Base-by-base conservation (phyloP, 768 basidiomycete genomes). In the Obba rivulosa region DNA sequence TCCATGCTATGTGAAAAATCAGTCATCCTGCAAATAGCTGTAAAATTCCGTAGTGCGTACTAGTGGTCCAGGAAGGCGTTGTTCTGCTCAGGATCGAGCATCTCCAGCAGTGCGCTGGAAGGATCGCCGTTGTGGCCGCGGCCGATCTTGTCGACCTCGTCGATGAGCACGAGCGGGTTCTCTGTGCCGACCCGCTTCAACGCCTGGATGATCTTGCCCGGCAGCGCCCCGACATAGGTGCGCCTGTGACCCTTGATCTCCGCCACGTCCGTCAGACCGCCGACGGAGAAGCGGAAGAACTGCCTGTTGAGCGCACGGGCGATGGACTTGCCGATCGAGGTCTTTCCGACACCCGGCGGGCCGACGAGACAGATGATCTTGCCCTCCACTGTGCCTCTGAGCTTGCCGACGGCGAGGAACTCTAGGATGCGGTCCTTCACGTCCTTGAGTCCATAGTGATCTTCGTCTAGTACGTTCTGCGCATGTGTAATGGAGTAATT, bases 161-260 rank as follows among this genome's bases (percentile, higher is more conserved):
- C 93, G 51, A 95, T 95, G 37, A 97, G 69, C 11, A 97, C 91
- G 14, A 97, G 74, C 0, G 93, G 93, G 62, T 96, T 96, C 67
- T 94, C 92, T 14, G 90, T 92, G 11, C 90, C 89, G 21, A 94
- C 91, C 31, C 92, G 81, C 69, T 93, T 95, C 53, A 95, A 68
- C 0, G 93, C 93, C 62, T 95, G 92, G 46, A 95, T 91, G 50
- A 94, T 92, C 75, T 95, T 96, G 31, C 93, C 92, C 0, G 93
- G 93, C 37, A 96, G 74, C 0, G 92, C 93, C 85, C 88, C 91
- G 45, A 94, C 91, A 62, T 96, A 98, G n/a, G 95, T 99, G 63
- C 96, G 73, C 59, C 96, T 72, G 62, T 99, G 96, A 1, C 96
- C 96, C 69, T 98, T 98, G 62, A 99, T 97, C 76, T 98, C 96